A percentile compares a stretch with the other conserved stretches of the same genome.
Evolutionary conservation across 176 grass and related monocot genomes (phyloP).

Genomic region (Carex kokanica): DNA sequence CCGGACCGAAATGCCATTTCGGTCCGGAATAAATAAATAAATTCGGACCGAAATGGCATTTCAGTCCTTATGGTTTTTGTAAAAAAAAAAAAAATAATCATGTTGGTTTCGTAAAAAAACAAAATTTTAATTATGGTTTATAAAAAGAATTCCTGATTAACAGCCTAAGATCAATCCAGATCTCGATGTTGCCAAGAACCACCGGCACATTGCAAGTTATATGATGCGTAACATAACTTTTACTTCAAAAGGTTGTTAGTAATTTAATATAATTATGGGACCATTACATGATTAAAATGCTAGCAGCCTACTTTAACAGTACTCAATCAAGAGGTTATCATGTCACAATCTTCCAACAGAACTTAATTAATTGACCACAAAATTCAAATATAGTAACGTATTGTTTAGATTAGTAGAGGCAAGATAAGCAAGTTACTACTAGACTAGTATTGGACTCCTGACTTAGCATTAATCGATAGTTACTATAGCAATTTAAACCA

Average conservation of each 20-base stretch:
- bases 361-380: not conserved
- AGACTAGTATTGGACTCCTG: no score
- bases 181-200: not conserved
- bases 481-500: not conserved
- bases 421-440: not conserved
- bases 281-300: conserved; percentile 15
- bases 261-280: not conserved
- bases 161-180: not conserved
- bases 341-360: conserved; percentile 12
- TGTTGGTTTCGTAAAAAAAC: no score
- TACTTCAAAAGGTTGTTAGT: not conserved
- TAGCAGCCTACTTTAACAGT: not conserved
- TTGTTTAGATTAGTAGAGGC: not conserved
- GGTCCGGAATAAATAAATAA: no score
- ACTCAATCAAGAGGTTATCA: not conserved
- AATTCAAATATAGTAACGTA: not conserved
- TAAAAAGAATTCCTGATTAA: no score
- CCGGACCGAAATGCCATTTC: no score
- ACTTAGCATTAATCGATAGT: not conserved
- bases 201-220: not conserved
- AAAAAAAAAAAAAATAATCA: no score
- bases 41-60: no score
- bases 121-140: no score
- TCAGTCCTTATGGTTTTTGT: no score
- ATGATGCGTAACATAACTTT: not conserved